Conservation (phyloP, 441 rosid genomes). For the Erysimum cheiri region DNA sequence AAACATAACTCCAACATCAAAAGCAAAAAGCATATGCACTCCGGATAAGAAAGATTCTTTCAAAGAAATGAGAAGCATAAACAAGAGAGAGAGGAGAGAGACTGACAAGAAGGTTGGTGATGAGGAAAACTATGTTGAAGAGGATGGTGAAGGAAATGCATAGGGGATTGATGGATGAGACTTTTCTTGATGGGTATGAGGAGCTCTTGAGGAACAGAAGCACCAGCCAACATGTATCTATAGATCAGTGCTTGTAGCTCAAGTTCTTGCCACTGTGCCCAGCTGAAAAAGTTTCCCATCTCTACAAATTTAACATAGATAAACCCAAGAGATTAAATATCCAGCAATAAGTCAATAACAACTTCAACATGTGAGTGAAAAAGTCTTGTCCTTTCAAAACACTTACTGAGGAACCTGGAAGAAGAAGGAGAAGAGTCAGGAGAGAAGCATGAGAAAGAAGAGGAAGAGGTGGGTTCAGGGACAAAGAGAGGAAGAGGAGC, state of each 20-base stretch:
- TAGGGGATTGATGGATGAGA: slow-evolving; percentile 60
- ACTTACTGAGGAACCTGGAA: slow-evolving; percentile 58
- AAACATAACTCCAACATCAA: slow-evolving; percentile 16
- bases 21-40: not conserved
- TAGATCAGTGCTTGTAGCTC: slow-evolving; percentile 91
- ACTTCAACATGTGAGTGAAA: slow-evolving; percentile 8
- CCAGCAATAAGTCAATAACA: slow-evolving; percentile 29
- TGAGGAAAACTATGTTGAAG: slow-evolving; percentile 67
- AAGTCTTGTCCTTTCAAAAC: slow-evolving; percentile 10
- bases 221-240: slow-evolving; percentile 84
- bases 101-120: slow-evolving; percentile 65
- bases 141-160: slow-evolving; percentile 61
- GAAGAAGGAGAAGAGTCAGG: slow-evolving; percentile 51
- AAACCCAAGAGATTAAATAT: slow-evolving; percentile 4
- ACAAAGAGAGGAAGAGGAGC: slow-evolving; percentile 65
- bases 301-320: slow-evolving; percentile 44
- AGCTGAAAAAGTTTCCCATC: slow-evolving; percentile 77
- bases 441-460: slow-evolving; percentile 58
- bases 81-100: slow-evolving; percentile 5
- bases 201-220: slow-evolving; percentile 86
- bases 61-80: not conserved
- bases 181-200: slow-evolving; percentile 78
- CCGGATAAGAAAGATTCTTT: slow-evolving; percentile 15
- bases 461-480: slow-evolving; percentile 55
- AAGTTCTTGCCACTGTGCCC: slow-evolving; percentile 88